Evolutionary conservation across 1,139 yeast genomes (phyloP), one percentile per base, ranked within the genome.

Genomic region (Scheffersomyces stambukii): DNA sequence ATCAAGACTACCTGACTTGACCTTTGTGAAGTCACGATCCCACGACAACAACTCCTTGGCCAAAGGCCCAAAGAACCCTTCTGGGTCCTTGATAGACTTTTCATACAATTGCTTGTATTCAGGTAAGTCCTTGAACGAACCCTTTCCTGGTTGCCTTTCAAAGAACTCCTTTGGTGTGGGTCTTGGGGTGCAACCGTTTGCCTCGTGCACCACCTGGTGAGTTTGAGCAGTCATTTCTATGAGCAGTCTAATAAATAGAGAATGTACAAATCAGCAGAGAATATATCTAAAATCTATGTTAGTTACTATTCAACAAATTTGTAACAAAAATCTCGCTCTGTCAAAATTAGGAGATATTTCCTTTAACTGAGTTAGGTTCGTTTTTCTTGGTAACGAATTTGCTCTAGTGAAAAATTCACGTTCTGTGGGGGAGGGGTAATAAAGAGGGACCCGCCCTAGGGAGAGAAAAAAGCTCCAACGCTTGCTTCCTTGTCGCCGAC

Each of bases 21-120:
- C 95, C 35, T 78, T 73, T 48, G 71, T 64, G 62, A 85, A 91
- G 40, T 82, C 93, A 44, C 68, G 76, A 58, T 83, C 89, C 97
- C 97, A 91, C 48, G 75, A 66, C 44, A 91, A 69, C 39, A 78
- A 71, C 46, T 85, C 84, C 36, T 73, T 75, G 35, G 95, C 97
- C 63, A 77, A 64, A 25, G 82, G 77, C 31, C 93, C 94, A 54
- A 86, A 91, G 59, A 91, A 91, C 25, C 61, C 73, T 43, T 78
- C 86, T 33, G 98, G 97, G 50, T 85, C 77, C 36, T 71, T 60
- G 47, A 91, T 77, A 21, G 95, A 84, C 65, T 85, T 70, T 36
- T 75, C 57, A 66, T 91, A 86, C 65, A 88, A 59, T 43, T 72
- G 61, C 37, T 74, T 62, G 68, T 89, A 91, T 41, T 86, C 81